phyloP scores from a whole-genome alignment of 2,329 filamentous ascomycete genomes.

The Penicillium sp. region DNA sequence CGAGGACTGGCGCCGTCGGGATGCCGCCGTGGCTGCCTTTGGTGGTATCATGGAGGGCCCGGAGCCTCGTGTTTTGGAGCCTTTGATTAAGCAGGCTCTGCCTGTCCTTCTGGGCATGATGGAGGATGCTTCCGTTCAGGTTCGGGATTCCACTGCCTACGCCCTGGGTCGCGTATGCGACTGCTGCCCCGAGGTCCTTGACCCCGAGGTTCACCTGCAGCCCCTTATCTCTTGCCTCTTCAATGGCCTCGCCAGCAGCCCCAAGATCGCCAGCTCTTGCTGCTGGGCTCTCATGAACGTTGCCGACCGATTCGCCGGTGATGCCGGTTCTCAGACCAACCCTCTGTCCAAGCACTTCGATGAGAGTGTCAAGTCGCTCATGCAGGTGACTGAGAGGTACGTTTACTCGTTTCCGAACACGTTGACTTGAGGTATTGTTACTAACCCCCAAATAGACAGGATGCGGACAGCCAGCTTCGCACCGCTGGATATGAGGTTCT shows the following conservation, averaged over 20 bases:
- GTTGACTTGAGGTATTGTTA: neutral
- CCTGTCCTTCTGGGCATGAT: conserved; percentile 91
- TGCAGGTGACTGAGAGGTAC: conserved; percentile 80
- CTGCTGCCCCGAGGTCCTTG: conserved; percentile 87
- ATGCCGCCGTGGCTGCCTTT: conserved; percentile 95
- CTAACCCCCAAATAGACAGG: conserved; percentile 52
- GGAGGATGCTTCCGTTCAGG: conserved; percentile 85
- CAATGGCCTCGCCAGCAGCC: conserved; percentile 83
- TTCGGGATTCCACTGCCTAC: conserved; percentile 95
- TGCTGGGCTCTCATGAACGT: conserved; percentile 99
- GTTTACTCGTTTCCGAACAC: conserved; percentile 18
- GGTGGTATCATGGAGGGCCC: conserved; percentile 99
- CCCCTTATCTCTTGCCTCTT: conserved; percentile 88
- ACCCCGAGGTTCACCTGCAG: conserved; percentile 80
- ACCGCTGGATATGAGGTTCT: conserved; percentile 97
- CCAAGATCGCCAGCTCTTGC: conserved; percentile 97
- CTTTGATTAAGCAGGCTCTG: conserved; percentile 93
- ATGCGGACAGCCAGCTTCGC: conserved; percentile 85
- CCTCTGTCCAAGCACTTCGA: conserved; percentile 91
- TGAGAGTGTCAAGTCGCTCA: conserved; percentile 82
- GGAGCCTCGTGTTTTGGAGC: conserved; percentile 87
- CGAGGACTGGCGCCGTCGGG: conserved; percentile 93
- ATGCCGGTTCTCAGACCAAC: conserved; percentile 78
- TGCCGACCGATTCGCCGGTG: conserved; percentile 91
- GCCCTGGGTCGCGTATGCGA: conserved; percentile 96